Evolutionary conservation across 202 grass and related monocot genomes (phyloP), one percentile per base, ranked within the genome.

Genomic region (Alloteropsis angusta): DNA sequence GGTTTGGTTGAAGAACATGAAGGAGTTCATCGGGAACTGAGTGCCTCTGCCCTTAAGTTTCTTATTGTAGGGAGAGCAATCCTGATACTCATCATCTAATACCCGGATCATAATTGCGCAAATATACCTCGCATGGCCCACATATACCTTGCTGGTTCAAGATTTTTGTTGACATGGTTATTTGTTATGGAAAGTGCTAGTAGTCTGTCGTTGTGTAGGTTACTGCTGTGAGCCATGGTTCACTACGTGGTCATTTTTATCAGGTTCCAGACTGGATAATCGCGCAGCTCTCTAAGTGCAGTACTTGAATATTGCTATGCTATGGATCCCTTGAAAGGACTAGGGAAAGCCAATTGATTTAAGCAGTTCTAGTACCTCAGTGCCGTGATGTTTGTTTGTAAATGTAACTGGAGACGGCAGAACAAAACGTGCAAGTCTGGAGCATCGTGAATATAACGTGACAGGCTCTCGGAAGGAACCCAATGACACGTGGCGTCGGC

Each of bases 1-100:
- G 19, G 68, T 86, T 71, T 95, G 89, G 96, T 84, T 98, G 72
- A 98, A 93, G 82, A 95, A 87, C 86, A 91, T 95, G 79, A 89
- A 90, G 74, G 80, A 90, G 76, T 98, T 98, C 58, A 78, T 95
- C 7, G 78, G 63, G 6, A 87, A 89, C 23, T 97, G 81, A 97
- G 30, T 80, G 21, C 34, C 43, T 23, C 21, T 81, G 34, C 23
- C 8, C 1, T 34, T 62, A 7, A 44, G 34, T 66, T 65, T 53
- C 13, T 45, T 67, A 48, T 21, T 16, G 26, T 71, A 47, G 43
- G 16, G 78, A 36, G 42, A 83, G 60, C n/a, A 60, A 60, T 16
- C 7, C 39, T 12, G 30, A 39, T 66, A 26, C 38, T 71, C 36
- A 45, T 62, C 49, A 52, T 23, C 11, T 34, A 78, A 49, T 60